phyloP scores from a whole-genome alignment of 2,329 filamentous ascomycete species.

The Juglanconis sp. region DNA sequence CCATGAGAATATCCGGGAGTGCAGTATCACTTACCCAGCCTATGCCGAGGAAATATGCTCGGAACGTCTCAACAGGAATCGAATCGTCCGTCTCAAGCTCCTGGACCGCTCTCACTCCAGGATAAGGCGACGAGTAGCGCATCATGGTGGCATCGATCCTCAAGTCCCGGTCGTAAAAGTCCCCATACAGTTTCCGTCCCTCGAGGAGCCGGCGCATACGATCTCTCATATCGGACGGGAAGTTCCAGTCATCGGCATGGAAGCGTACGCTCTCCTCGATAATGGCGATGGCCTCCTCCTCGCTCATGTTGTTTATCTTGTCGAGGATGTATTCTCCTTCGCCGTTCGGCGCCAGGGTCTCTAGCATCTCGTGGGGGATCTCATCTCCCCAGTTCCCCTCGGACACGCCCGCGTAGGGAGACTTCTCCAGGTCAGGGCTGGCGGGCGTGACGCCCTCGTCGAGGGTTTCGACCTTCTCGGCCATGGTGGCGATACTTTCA shows the following conservation, averaged over 20 bases:
- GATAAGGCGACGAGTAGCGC: constrained; percentile 40
- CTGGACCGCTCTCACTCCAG: constrained; percentile 39
- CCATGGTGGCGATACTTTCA: not conserved
- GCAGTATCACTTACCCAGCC: constrained; percentile 25
- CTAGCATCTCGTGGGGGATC: constrained; percentile 36
- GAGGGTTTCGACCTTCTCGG: constrained; percentile 4
- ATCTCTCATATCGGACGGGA: constrained; percentile 39
- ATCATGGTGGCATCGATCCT: constrained; percentile 38
- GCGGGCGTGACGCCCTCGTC: constrained; percentile 8
- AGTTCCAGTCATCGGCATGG: constrained; percentile 43
- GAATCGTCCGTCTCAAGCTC: constrained; percentile 32
- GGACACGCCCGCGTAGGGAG: constrained; percentile 8
- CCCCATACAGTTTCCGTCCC: constrained; percentile 37
- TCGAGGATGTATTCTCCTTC: constrained; percentile 40
- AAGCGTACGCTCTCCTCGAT: constrained; percentile 35
- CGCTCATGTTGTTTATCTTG: constrained; percentile 39
- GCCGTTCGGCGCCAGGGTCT: constrained; percentile 40
- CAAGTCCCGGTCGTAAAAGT: constrained; percentile 39
- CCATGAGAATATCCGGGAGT: not conserved
- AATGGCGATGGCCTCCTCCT: constrained; percentile 40
- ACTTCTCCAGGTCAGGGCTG: constrained; percentile 29
- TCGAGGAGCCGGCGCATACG: constrained; percentile 36
- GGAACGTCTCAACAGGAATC: constrained; percentile 38
- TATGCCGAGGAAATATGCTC: constrained; percentile 41
- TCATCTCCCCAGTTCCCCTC: constrained; percentile 30